A percentile compares a stretch with the other conserved stretches of the same genome.
phyloP scores from a whole-genome alignment of 306 rosid genomes.

The Cercis canadensis region DNA sequence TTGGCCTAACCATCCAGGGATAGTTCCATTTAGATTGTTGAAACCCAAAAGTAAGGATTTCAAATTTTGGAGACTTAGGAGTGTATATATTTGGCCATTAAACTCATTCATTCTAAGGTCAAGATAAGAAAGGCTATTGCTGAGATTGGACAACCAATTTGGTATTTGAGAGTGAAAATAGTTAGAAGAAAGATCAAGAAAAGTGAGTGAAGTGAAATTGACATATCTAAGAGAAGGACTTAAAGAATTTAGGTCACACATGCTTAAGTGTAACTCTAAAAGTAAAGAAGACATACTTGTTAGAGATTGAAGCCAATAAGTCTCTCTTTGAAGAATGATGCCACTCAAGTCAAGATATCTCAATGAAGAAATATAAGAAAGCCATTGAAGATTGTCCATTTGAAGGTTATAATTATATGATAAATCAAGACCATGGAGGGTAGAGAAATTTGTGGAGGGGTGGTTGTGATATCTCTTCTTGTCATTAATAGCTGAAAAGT shows the following conservation, averaged over 20 bases:
- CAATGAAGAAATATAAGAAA: not conserved
- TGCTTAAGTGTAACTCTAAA: not conserved
- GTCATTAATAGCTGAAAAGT: not conserved
- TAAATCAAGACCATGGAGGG: not conserved
- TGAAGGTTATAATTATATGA: not conserved
- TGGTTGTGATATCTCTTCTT: not conserved
- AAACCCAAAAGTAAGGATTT: not conserved
- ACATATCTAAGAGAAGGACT: not conserved
- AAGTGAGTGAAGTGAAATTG: slow-evolving; percentile 2
- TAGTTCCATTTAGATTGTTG: not conserved
- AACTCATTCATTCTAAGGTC: not conserved
- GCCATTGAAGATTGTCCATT: slow-evolving; percentile 3
- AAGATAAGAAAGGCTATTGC: not conserved
- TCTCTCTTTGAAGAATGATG: not conserved
- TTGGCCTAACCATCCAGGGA: slow-evolving; percentile 8
- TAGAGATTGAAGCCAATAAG: not conserved
- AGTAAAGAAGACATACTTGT: not conserved
- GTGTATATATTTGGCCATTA: not conserved
- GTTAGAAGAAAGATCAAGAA: not conserved
- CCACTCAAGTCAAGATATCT: not conserved
- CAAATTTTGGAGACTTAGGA: not conserved
- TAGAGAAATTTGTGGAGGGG: not conserved
- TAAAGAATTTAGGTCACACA: not conserved
- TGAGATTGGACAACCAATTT: not conserved
- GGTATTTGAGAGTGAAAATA: not conserved